Percentiles rank a stretch among this genome's conserved stretches.
Conservation (phyloP, 257 asterid genomes). For the Nicotiana tomentosiformis region DNA sequence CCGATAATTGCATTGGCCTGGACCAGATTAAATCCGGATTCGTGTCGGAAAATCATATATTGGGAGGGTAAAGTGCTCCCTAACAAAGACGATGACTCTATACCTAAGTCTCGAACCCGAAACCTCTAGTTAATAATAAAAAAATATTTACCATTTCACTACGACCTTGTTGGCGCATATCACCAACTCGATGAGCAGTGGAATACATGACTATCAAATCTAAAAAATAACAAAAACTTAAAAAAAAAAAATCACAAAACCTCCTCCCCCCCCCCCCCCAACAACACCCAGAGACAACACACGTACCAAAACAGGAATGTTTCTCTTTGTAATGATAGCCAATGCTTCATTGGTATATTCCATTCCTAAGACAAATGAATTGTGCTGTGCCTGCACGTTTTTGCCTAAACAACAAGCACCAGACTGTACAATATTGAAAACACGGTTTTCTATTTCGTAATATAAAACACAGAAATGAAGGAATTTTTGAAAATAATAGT, state of each 20-base stretch:
- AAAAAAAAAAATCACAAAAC: not conserved
- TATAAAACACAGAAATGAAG: not conserved
- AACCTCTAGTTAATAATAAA: too few species aligned
- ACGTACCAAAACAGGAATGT: not conserved
- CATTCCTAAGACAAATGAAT: not conserved
- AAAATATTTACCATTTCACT: too few species aligned
- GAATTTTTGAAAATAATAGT: not conserved
- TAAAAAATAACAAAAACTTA: not conserved
- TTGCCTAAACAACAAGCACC: conserved; percentile 6
- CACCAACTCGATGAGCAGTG: conserved; percentile 1
- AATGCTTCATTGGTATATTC: not conserved
- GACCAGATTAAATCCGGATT: too few species aligned
- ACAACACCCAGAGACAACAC: too few species aligned
- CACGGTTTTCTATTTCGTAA: not conserved
- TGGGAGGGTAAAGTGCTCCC: too few species aligned
- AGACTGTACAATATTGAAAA: not conserved
- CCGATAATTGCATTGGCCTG: too few species aligned
- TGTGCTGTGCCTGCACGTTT: conserved; percentile 32
- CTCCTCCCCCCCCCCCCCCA: too few species aligned
- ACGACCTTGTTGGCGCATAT: too few species aligned
- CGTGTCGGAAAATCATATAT: too few species aligned
- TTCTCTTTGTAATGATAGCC: not conserved
- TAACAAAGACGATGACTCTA: too few species aligned
- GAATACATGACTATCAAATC: not conserved
- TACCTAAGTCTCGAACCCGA: too few species aligned